Evolutionary conservation across 2,329 filamentous ascomycete species (phyloP), one percentile per base, ranked within the genome.

Genomic region (Beauveria sp.): DNA sequence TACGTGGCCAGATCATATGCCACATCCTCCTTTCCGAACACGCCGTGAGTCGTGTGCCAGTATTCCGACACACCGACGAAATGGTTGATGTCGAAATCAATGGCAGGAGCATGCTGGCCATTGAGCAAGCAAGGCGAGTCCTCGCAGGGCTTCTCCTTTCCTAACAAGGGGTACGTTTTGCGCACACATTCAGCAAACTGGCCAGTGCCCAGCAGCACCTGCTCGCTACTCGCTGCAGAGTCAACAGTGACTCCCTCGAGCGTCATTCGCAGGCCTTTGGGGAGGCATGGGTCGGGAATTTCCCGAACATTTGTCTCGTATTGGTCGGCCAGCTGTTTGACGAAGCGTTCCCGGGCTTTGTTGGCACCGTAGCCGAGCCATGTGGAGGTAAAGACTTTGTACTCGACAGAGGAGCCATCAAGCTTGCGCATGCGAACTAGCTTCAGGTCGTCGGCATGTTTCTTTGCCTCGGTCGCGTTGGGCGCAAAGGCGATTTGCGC

Each of bases 321-420:
- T 1, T 85, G 81, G 40, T 90, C 84, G 61, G 88, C 73, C n/a
- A 99, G 75, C 4, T 83, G 80, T 63, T 92, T 81, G n/a, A 97
- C 79, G 68, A 96, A 99, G 61, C 92, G 84, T 66, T 88, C 81
- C 52, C 94, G 85, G 5, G 96, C 94, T 76, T 97, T 88, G 66
- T 97, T 94, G 34, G 96, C 93, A n/a, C 94, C 94, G 70, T 96
- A 99, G 0, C 93, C 93, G 6, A 99, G 81, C 94, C 94, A 99
- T 0, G 94, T 96, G 1, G 93, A 92, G 0, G 96, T 92, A 71
- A 99, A 99, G 3, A 99, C 90, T 66, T 84, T 87, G 76, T 97
- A 90, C 70, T 99, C 94, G 53, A 86, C 76, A 0, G 87, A 75
- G 1, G 84, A 80, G 10, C 94, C 94, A 70, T 94, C 87, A 22